Evolutionary conservation across 768 basidiomycete species (phyloP).

Genomic region (Pholiota conissans): DNA sequence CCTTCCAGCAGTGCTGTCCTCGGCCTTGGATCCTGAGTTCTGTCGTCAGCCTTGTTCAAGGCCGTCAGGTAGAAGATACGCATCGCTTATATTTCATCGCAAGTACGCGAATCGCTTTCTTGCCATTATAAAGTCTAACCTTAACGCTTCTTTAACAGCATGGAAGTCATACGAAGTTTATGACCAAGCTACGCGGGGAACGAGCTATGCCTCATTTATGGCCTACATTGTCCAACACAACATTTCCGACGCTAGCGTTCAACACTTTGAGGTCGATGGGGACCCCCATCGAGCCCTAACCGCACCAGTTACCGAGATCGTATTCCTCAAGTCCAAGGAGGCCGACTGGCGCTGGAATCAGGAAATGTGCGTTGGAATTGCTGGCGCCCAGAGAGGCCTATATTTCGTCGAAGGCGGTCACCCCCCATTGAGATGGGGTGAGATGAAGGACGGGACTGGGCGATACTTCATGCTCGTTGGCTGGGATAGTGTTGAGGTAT

Average conservation of each 20-base stretch:
- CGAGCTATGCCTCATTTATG: conserved; percentile 1
- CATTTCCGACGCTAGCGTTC: neutral
- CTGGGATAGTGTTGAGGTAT: conserved; percentile 5
- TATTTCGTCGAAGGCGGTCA: neutral
- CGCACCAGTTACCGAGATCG: conserved; percentile 5
- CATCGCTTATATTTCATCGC: conserved; percentile 1
- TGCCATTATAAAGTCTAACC: neutral
- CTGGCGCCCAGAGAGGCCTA: conserved; percentile 3
- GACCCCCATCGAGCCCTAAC: conserved; percentile 4
- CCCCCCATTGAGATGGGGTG: conserved; percentile 4
- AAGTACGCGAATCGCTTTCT: neutral
- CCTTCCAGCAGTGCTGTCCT: neutral
- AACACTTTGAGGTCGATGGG: conserved; percentile 6
- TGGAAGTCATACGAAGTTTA: conserved; percentile 3
- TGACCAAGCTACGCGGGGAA: neutral
- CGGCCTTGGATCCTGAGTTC: neutral
- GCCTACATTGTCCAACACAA: neutral
- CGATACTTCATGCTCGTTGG: conserved; percentile 6
- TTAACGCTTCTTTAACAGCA: neutral
- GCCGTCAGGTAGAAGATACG: conserved; percentile 4
- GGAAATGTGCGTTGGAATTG: neutral
- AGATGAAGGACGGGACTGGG: neutral
- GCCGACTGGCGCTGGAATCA: conserved; percentile 1
- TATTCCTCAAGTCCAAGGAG: neutral
- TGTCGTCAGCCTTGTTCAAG: neutral